Percentiles rank a stretch among this genome's conserved stretches.
phyloP scores from a whole-genome alignment of 129 eudicot genomes.

The Apium graveolens region DNA sequence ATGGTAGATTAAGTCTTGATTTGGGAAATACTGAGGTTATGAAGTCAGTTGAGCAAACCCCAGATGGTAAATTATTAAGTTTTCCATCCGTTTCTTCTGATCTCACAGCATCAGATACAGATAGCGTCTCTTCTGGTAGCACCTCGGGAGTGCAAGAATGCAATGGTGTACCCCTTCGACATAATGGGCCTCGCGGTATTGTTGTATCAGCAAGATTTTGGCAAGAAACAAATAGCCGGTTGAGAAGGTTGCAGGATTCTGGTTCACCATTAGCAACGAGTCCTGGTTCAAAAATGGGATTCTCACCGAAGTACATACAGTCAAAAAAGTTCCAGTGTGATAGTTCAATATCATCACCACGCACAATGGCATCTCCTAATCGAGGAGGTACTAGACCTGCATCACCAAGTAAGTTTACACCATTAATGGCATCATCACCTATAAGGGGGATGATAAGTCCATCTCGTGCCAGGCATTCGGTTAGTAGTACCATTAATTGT shows the following conservation, averaged over 20 bases:
- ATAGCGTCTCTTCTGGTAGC: conserved; percentile 93
- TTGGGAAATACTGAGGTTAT: conserved; percentile 37
- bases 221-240: conserved; percentile 85
- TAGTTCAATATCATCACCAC: conserved; percentile 55
- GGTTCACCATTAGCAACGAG: conserved; percentile 56
- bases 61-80: conserved; percentile 40
- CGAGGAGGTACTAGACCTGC: conserved; percentile 65
- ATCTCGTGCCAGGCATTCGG: conserved; percentile 61
- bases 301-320: conserved; percentile 48
- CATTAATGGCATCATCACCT: conserved; percentile 40
- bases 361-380: conserved; percentile 77
- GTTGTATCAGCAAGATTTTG: conserved; percentile 73
- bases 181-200: conserved; percentile 51
- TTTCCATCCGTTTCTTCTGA: conserved; percentile 49
- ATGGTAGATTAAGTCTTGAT: conserved; percentile 67
- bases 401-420: conserved; percentile 76
- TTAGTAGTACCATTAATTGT: conserved; percentile 46
- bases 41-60: conserved; percentile 23
- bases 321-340: conserved; percentile 55
- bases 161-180: conserved; percentile 26
- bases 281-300: conserved; percentile 58
- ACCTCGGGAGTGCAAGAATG: conserved; percentile 76
- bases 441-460: conserved; percentile 77
- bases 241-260: conserved; percentile 84
- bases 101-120: conserved; percentile 82